Percentiles rank a stretch among this genome's conserved stretches.
phyloP scores from a whole-genome alignment of 192 early-diverging fungal genomes.

The Podila epicladia region DNA sequence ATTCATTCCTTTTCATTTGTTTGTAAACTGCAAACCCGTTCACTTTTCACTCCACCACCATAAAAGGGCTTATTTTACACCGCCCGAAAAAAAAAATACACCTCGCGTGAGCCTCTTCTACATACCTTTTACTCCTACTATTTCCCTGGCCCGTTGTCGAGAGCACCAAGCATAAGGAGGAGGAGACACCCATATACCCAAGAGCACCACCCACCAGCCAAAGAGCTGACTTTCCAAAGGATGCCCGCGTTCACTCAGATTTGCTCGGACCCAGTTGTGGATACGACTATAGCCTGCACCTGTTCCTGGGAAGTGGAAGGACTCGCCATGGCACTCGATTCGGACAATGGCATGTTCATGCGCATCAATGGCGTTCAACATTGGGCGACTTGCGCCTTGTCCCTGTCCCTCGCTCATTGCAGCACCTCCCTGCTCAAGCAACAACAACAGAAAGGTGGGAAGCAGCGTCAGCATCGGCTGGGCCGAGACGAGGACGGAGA shows the following conservation, averaged over 20 bases:
- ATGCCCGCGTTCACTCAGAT: not conserved
- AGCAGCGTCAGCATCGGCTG: not conserved
- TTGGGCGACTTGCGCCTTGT: not conserved
- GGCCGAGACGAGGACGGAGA: not conserved
- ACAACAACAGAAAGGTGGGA: not conserved
- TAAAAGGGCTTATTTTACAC: too few species aligned
- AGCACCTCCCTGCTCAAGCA: not conserved
- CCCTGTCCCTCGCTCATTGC: not conserved
- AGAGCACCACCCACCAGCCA: not conserved
- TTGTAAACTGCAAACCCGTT: too few species aligned
- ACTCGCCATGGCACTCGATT: not conserved
- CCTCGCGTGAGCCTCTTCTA: too few species aligned
- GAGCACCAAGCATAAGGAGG: too few species aligned
- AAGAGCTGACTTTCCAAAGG: not conserved
- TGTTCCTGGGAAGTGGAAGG: not conserved
- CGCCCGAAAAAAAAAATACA: too few species aligned
- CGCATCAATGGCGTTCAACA: constrained; percentile 1
- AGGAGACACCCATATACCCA: too few species aligned
- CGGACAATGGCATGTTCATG: not conserved
- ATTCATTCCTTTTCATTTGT: too few species aligned
- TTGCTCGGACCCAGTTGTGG: not conserved
- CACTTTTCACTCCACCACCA: too few species aligned
- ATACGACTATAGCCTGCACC: not conserved
- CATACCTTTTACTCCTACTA: too few species aligned
- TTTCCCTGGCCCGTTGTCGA: too few species aligned